These are phyloP conservation scores for Naganishia vaughanmartiniae DNA, from an alignment of 768 basidiomycete species.

Conservation along the genomic window DNA sequence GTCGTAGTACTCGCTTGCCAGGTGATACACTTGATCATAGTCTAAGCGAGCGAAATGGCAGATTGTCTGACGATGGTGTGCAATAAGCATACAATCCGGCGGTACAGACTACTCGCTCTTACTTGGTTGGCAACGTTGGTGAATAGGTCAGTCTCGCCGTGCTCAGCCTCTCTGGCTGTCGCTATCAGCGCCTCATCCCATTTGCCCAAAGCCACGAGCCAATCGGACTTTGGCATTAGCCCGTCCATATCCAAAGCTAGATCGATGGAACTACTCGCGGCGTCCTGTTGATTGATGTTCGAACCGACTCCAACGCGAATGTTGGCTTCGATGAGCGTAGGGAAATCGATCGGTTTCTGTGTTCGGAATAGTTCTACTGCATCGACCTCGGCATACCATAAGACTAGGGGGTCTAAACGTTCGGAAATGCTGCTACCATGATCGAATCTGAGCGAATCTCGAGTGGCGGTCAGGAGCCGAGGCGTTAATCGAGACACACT, in stretches of 20 bases:
- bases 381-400: slow-evolving; percentile 27
- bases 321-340: slow-evolving; percentile 24
- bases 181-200: slow-evolving; percentile 31
- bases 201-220: slow-evolving; percentile 25
- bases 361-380: slow-evolving; percentile 4
- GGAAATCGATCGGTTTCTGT: background rate
- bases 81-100: background rate
- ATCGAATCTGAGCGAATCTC: slow-evolving; percentile 1
- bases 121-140: background rate
- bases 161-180: background rate
- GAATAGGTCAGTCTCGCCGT: background rate
- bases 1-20: slow-evolving; percentile 43
- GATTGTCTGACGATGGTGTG: background rate
- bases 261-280: slow-evolving; percentile 22
- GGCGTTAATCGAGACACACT: slow-evolving; percentile 10
- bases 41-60: slow-evolving; percentile 42
- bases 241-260: slow-evolving; percentile 19
- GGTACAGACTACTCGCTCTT: background rate
- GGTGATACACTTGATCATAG: slow-evolving; percentile 41
- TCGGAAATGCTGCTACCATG: slow-evolving; percentile 1
- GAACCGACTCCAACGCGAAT: slow-evolving; percentile 30
- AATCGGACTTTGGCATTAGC: slow-evolving; percentile 22
- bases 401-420: slow-evolving; percentile 7
- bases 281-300: slow-evolving; percentile 28
- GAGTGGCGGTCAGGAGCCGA: slow-evolving; percentile 5